Evolutionary conservation across 768 basidiomycete genomes (phyloP).

Genomic region (Lentinula edodes): DNA sequence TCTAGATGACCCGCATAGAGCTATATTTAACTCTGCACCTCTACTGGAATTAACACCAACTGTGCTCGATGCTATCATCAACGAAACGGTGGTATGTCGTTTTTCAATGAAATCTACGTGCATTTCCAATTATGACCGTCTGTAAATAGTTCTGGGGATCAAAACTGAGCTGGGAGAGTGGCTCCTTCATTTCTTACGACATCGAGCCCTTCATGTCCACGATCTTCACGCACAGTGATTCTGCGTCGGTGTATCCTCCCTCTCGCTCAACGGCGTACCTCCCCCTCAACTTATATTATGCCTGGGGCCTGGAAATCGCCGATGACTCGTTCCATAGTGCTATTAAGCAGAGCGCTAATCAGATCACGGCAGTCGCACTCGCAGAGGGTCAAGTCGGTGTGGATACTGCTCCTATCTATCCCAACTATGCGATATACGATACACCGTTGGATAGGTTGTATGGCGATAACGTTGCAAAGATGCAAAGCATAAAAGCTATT

Average conservation of each 20-base stretch:
- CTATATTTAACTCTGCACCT: constrained; percentile 26
- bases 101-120: background rate
- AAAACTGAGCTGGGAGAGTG: constrained; percentile 18
- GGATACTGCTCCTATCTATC: constrained; percentile 39
- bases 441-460: constrained; percentile 49
- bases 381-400: constrained; percentile 32
- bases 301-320: constrained; percentile 32
- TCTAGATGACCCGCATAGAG: constrained; percentile 14
- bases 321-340: constrained; percentile 39
- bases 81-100: constrained; percentile 23
- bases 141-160: constrained; percentile 25
- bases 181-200: constrained; percentile 28
- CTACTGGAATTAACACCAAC: constrained; percentile 15
- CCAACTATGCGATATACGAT: constrained; percentile 53
- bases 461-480: constrained; percentile 7
- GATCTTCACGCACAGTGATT: constrained; percentile 30
- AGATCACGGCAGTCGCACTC: constrained; percentile 33
- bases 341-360: constrained; percentile 28
- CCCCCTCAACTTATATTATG: constrained; percentile 43
- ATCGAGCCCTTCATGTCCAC: constrained; percentile 32
- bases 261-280: constrained; percentile 27
- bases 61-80: constrained; percentile 21
- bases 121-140: background rate
- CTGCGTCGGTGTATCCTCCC: constrained; percentile 43
- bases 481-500: constrained; percentile 33